Conservation (phyloP, 73 alveolate genomes). For the Uronychia binucleata region DNA sequence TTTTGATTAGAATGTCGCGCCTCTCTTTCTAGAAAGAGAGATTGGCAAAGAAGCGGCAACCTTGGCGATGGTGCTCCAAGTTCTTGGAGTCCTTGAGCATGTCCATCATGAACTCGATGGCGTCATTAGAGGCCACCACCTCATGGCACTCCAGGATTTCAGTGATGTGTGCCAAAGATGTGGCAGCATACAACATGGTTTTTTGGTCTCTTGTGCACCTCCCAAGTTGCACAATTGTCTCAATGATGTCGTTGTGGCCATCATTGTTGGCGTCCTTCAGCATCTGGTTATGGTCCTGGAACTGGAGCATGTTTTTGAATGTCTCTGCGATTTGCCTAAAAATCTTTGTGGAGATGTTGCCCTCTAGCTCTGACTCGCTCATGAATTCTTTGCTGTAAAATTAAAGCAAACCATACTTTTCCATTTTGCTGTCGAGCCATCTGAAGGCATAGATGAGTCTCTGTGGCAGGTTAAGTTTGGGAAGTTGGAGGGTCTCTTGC, state of each 20-base stretch:
- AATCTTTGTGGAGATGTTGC: conserved; percentile 12
- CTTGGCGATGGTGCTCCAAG: conserved; percentile 60
- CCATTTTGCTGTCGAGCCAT: conserved; percentile 51
- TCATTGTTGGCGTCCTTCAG: conserved; percentile 24
- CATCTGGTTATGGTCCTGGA: conserved; percentile 46
- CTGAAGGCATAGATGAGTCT: conserved; percentile 55
- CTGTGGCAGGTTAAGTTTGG: conserved; percentile 21
- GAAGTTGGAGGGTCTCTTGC: conserved; percentile 29
- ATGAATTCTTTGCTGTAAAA: background rate
- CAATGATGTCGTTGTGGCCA: conserved; percentile 45
- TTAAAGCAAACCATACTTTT: background rate
- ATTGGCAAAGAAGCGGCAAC: conserved; percentile 71
- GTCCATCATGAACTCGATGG: conserved; percentile 66
- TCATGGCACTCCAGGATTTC: conserved; percentile 63
- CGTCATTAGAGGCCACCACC: conserved; percentile 59
- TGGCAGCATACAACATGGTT: conserved; percentile 63
- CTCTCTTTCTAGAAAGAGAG: conserved; percentile 45
- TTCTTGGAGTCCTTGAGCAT: conserved; percentile 65
- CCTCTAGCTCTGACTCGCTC: background rate
- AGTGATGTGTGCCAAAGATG: conserved; percentile 67
- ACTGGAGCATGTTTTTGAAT: conserved; percentile 54
- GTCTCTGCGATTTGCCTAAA: conserved; percentile 63
- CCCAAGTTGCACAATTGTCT: conserved; percentile 55
- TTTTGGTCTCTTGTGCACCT: conserved; percentile 53
- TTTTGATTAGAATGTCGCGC: conserved; percentile 43